Conservation (phyloP, 306 rosid species). For the Clitoria ternatea region DNA sequence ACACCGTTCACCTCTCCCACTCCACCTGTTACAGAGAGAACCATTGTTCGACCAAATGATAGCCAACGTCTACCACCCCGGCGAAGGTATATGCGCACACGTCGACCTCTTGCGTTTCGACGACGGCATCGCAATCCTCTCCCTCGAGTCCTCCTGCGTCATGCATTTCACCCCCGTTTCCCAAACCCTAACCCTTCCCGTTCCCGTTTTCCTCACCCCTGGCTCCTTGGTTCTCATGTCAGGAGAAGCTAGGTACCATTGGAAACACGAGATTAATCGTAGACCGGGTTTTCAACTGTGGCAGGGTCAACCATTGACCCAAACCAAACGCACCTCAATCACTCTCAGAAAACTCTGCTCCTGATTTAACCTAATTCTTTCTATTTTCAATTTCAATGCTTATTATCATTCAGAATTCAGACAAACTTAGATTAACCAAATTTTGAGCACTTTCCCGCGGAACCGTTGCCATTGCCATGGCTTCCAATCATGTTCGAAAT, state of each 20-base stretch:
- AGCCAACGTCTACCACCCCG: conserved; percentile 63
- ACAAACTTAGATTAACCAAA: too few relatives aligned
- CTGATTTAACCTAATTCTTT: too few relatives aligned
- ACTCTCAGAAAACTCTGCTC: too few relatives aligned
- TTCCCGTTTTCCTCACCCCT: conserved; percentile 60
- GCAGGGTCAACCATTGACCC: too few relatives aligned
- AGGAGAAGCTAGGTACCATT: too few relatives aligned
- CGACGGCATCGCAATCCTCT: conserved; percentile 86
- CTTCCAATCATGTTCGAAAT: conserved; percentile 19
- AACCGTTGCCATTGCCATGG: background rate
- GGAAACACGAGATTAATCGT: too few relatives aligned
- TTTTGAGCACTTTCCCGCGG: background rate
- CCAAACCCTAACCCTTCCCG: background rate
- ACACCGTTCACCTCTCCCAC: conserved; percentile 25
- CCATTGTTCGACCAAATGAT: conserved; percentile 87
- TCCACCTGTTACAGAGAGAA: conserved; percentile 44
- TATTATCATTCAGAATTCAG: too few relatives aligned
- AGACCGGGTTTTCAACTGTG: too few relatives aligned
- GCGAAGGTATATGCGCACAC: conserved; percentile 88
- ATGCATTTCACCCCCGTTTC: conserved; percentile 62
- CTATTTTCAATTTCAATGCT: too few relatives aligned
- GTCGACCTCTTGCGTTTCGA: conserved; percentile 82
- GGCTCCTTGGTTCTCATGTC: too few relatives aligned
- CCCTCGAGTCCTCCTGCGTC: conserved; percentile 76
- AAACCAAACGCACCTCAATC: too few relatives aligned